Evolutionary conservation across 2,329 filamentous ascomycete species (phyloP), one percentile per base, ranked within the genome.

Genomic region (Ophiostoma quercus): DNA sequence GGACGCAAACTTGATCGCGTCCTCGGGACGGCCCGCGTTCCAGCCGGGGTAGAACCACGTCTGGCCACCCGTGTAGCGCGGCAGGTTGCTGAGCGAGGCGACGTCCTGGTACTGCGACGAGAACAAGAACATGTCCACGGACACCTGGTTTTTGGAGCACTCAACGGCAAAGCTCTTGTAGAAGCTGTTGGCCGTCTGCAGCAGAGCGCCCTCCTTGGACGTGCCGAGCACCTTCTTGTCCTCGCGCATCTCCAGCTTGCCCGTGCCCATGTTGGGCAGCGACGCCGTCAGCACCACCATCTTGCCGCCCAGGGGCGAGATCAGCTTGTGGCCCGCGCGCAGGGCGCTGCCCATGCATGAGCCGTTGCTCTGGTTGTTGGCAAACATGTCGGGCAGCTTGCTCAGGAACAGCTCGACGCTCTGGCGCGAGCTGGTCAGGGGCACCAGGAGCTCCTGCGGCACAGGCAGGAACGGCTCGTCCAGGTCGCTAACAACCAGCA

Each of bases 161-260:
- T 99, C 95, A 2, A 99, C 95, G 0, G 95, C 95, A 76, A 99
- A 99, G 76, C 92, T 96, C 84, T 99, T 99, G 85, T 98, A 99
- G 80, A 98, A 99, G 77, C 92, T 93, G 82, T 93, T 97, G 57
- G 88, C 91, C 0, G 95, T 97, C 79, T 98, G 94, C 68, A 99
- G 83, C 41, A 99, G 85, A 72, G 86, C 84, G 74, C 87, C 92
- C 79, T 99, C 95, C 79, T 97, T 97, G 74, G 90, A 93, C 1
- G 95, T 99, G 47, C 95, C 95, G 32, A 99, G 84, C 19, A 96
- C 81, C 81, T 97, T 97, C 84, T 97, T 97, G 80, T 99, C 94
- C 80, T 98, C 94, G 76, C 95, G 87, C 88, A 96, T 91, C 51
- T 96, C 93, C 70, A 96, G 87, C 81, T 94, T 94, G 71, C 94